Evolutionary conservation across 2,329 filamentous ascomycete genomes (phyloP).

Genomic region (Sporothrix pallida): DNA sequence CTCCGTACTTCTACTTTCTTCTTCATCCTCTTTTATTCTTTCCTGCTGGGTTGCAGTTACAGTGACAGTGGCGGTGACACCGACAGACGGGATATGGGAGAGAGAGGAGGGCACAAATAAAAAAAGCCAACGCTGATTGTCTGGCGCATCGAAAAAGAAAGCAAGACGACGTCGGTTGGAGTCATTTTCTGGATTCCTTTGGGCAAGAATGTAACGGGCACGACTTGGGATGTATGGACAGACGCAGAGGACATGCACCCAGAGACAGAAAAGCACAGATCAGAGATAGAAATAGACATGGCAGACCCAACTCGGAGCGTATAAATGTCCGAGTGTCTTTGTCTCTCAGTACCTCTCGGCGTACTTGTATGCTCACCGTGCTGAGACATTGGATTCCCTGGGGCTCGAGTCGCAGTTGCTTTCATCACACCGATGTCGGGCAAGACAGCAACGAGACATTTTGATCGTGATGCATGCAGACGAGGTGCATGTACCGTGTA

Average conservation of each 20-base stretch:
- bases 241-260: neutral
- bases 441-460: neutral
- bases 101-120: neutral
- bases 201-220: neutral
- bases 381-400: neutral
- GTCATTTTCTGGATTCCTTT: neutral
- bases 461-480: neutral
- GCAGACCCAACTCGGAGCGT: no score
- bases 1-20: no score
- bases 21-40: no score
- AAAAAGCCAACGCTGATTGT: neutral
- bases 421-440: slow-evolving; percentile 9
- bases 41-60: slow-evolving; percentile 5
- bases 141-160: neutral
- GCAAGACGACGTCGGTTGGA: neutral
- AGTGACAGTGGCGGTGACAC: neutral
- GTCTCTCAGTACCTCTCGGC: neutral
- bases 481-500: neutral
- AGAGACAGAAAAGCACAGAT: neutral
- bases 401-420: neutral
- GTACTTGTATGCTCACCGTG: neutral
- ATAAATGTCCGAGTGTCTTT: no score
- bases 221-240: neutral
- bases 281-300: neutral
- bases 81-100: neutral